Base-by-base conservation (phyloP, 2,329 filamentous ascomycete species). In the Cyphellophora europaea region DNA sequence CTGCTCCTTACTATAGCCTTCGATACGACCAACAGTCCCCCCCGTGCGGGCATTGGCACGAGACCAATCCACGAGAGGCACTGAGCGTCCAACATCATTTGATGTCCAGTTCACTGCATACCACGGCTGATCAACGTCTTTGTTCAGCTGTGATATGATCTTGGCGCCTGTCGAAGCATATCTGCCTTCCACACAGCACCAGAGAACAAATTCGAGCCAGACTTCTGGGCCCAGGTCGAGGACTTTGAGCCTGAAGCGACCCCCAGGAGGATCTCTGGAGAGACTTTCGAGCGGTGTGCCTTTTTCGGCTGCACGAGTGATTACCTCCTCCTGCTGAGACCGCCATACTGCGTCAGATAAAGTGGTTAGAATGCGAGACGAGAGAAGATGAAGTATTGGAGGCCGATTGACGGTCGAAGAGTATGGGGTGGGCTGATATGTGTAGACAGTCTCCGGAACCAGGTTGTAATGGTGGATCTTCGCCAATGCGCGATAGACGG, bases 171-270 rank as follows among this genome's bases (percentile, higher is more conserved):
- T 61, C 18, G 47, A 53, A 12, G 56, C 48, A 42, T 58, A 60
- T 5, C 63, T 63, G 38, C 60, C 58, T 45, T 69, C 65, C 21
- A 68, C 58, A 48, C 66, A 69, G 38, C 60, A 66, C 65, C 66
- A 69, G 12, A 69, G 57, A 34, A 68, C 55, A 21, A 68, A 57
- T 37, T 69, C 66, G 10, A 69, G 45, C 66, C 66, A 69, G 10
- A 67, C 55, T 38, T 66, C 62, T 11, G 58, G 60, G 2, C 61
- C 64, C 14, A 69, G 54, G 36, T 65, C 58, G 27, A 58, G 55
- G 17, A 64, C 53, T 25, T 53, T 57, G 28, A 62, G 55, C 29
- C 58, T 61, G 36, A 62, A 58, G 15, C 54, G 53, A 25, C 58
- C 43, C 37, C 53, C 59, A 3, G 61, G 59, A 3, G 58, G 51